Percentiles rank a stretch among this genome's conserved stretches.
These are phyloP conservation scores for Strobilomyces dryophilus DNA, from an alignment of 768 basidiomycete species.

Conservation along the genomic window DNA sequence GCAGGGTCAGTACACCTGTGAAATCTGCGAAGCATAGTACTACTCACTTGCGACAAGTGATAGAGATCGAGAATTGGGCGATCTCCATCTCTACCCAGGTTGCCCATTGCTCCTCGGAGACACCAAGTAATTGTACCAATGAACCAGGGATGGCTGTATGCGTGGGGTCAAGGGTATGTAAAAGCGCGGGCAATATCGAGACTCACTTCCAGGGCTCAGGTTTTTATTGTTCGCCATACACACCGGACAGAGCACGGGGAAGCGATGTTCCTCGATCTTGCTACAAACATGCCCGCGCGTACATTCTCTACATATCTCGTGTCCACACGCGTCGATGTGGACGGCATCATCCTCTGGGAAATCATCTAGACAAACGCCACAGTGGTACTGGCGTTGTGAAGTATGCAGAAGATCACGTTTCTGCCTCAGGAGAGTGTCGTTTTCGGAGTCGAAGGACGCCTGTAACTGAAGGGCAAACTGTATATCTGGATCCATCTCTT, in stretches of 20 bases:
- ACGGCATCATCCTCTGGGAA: slow-evolving; percentile 41
- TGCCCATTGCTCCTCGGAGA: slow-evolving; percentile 41
- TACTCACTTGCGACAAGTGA: slow-evolving; percentile 49
- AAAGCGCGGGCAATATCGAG: not conserved
- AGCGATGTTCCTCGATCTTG: slow-evolving; percentile 50
- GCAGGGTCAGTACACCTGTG: not conserved
- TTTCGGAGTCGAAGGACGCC: slow-evolving; percentile 39
- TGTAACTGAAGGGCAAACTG: slow-evolving; percentile 33
- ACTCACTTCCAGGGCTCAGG: slow-evolving; percentile 30
- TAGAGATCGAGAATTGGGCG: slow-evolving; percentile 35
- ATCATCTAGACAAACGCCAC: slow-evolving; percentile 54
- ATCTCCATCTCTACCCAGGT: slow-evolving; percentile 47
- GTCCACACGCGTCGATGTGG: slow-evolving; percentile 42
- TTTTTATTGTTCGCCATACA: slow-evolving; percentile 39
- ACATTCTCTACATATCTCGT: slow-evolving; percentile 54
- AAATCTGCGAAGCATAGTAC: not conserved
- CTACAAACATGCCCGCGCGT: slow-evolving; percentile 39
- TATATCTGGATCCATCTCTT: slow-evolving; percentile 11
- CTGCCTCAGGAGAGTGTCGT: slow-evolving; percentile 33
- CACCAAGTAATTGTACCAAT: slow-evolving; percentile 39
- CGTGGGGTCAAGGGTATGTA: not conserved
- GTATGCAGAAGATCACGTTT: slow-evolving; percentile 23
- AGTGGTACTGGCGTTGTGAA: slow-evolving; percentile 42
- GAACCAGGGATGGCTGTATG: slow-evolving; percentile 35
- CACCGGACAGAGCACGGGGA: slow-evolving; percentile 57